Conservation (phyloP, 2,329 filamentous ascomycete species). For the Aspergillus brunneoviolaceus region DNA sequence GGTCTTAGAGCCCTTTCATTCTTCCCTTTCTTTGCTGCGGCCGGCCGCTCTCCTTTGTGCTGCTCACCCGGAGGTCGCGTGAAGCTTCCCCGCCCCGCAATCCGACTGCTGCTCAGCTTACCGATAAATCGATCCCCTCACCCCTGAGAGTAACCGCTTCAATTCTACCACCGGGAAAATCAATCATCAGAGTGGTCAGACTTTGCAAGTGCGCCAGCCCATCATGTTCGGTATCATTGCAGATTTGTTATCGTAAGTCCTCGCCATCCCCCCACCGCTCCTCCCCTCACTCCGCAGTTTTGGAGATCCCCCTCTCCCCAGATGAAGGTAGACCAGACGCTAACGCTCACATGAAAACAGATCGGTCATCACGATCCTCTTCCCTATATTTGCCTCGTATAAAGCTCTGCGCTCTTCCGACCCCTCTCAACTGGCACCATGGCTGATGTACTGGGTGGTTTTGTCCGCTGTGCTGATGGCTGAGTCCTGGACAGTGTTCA, state of each 20-base stretch:
- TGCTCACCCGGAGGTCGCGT: constrained; percentile 15
- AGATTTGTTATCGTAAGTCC: constrained; percentile 72
- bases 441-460: constrained; percentile 99
- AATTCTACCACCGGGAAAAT: not conserved
- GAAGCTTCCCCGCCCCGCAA: constrained; percentile 19
- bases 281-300: not conserved
- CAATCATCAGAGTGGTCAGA: not conserved
- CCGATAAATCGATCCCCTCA: not conserved
- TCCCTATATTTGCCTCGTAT: constrained; percentile 95
- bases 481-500: constrained; percentile 85
- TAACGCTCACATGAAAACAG: constrained; percentile 46
- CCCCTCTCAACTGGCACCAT: constrained; percentile 86
- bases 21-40: constrained; percentile 9
- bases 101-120: constrained; percentile 15
- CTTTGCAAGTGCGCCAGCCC: constrained; percentile 2
- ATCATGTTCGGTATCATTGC: constrained; percentile 76
- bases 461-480: constrained; percentile 75
- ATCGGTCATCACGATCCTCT: constrained; percentile 83
- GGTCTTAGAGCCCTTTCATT: not conserved
- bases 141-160: not conserved
- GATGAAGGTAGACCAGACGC: not conserved
- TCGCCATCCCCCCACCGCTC: not conserved
- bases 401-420: constrained; percentile 94
- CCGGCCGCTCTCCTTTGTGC: constrained; percentile 16
- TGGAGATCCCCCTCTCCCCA: not conserved